Conservation (phyloP, 2,329 filamentous ascomycete genomes). For the Paracorniculantispora psalliotae region DNA sequence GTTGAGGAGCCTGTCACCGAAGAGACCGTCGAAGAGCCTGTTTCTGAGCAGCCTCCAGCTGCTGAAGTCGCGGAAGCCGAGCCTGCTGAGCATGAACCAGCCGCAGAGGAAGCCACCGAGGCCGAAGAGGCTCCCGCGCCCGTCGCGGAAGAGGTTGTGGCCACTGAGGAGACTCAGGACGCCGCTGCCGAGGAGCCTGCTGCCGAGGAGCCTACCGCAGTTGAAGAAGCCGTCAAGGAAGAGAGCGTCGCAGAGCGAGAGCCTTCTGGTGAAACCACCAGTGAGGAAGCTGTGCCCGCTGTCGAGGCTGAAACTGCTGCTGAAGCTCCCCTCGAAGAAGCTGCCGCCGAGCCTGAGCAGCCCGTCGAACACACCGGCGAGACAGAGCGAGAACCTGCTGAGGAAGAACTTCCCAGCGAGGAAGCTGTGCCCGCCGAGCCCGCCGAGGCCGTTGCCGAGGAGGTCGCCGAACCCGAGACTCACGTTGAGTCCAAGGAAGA, state of each 20-base stretch:
- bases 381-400: slow-evolving; percentile 9
- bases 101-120: too few species aligned
- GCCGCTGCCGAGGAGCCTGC: slow-evolving; percentile 30
- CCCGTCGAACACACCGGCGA: neutral
- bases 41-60: too few species aligned
- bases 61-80: too few species aligned
- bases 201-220: slow-evolving; percentile 22
- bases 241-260: neutral
- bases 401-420: neutral
- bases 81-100: too few species aligned
- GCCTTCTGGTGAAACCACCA: neutral
- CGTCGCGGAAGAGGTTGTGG: too few species aligned
- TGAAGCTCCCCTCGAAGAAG: neutral
- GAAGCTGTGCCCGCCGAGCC: slow-evolving; percentile 3
- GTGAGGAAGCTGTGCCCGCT: neutral
- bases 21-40: too few species aligned
- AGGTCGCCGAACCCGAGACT: neutral
- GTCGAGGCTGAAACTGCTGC: neutral
- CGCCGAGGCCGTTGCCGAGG: neutral
- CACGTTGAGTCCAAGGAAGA: neutral
- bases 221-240: neutral
- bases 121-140: too few species aligned
- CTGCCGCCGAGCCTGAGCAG: neutral
- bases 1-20: too few species aligned
- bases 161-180: neutral